A percentile compares a stretch with the other conserved stretches of the same genome.
These are phyloP conservation scores for Stephania yunnanensis DNA, from an alignment of 164 flowering plant species.

Conservation along the genomic window DNA sequence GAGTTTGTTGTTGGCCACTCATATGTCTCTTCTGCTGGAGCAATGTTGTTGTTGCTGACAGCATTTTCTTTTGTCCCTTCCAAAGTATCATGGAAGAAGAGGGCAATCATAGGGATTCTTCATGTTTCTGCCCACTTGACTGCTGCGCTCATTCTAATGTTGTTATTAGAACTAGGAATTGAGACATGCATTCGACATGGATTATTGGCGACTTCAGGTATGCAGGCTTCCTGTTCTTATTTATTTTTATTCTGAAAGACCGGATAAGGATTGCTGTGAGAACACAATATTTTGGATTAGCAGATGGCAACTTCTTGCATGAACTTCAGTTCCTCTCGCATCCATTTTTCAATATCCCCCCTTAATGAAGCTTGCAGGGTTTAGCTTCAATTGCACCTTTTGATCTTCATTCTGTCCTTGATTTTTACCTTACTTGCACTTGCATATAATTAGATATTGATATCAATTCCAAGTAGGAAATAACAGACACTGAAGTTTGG, in stretches of 20 bases:
- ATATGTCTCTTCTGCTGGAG: slow-evolving; percentile 62
- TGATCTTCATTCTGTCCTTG: too few relatives aligned
- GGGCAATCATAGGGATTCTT: slow-evolving; percentile 62
- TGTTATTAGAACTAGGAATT: slow-evolving; percentile 85
- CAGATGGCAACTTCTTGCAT: neutral
- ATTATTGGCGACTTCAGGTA: slow-evolving; percentile 86
- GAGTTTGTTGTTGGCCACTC: slow-evolving; percentile 64
- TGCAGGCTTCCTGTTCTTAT: neutral
- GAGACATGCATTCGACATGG: slow-evolving; percentile 88
- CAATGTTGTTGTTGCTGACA: slow-evolving; percentile 43
- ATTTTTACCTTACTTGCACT: too few relatives aligned
- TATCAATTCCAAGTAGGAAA: neutral
- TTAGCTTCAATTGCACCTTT: neutral
- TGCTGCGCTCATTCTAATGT: slow-evolving; percentile 83
- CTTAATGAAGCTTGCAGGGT: neutral
- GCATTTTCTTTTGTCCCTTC: slow-evolving; percentile 80
- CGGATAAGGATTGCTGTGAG: neutral
- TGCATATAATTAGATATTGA: neutral
- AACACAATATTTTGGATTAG: neutral
- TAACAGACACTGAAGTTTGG: neutral
- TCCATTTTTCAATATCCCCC: neutral
- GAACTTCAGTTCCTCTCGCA: neutral
- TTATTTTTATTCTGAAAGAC: neutral
- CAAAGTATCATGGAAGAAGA: slow-evolving; percentile 74
- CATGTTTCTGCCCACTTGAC: slow-evolving; percentile 87